Conservation (phyloP, 2,329 filamentous ascomycete genomes). For the Aspergillus sp. region DNA sequence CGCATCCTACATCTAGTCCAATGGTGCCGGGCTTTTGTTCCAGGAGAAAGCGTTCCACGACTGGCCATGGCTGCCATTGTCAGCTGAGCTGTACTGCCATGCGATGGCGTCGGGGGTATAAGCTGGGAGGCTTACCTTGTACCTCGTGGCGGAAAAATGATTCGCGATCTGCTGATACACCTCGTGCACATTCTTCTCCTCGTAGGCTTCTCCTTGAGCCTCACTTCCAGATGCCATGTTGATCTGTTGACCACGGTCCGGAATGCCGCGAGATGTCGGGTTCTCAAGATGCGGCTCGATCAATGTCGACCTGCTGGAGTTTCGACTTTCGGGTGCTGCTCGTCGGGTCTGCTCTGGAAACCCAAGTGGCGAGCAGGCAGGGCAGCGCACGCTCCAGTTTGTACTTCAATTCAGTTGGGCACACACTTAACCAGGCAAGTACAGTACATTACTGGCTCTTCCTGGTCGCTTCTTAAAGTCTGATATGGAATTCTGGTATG, state of each 20-base stretch:
- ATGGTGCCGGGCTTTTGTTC: constrained; percentile 70
- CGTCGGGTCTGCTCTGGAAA: background rate
- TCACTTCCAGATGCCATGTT: background rate
- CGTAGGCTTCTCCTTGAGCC: constrained; percentile 59
- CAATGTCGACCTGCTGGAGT: background rate
- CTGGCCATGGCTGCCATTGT: constrained; percentile 76
- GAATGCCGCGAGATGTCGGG: background rate
- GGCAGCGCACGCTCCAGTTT: background rate
- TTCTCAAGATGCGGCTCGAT: background rate
- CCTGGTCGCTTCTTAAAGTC: background rate
- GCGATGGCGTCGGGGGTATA: background rate
- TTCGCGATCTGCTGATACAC: constrained; percentile 71
- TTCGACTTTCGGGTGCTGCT: background rate
- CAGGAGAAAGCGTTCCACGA: constrained; percentile 78
- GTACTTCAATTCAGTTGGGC: background rate
- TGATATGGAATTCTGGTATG: background rate
- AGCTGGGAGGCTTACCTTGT: constrained; percentile 57
- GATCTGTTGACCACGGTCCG: background rate
- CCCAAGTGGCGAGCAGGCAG: background rate
- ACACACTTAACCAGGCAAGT: background rate
- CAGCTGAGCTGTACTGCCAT: background rate
- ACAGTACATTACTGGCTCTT: background rate
- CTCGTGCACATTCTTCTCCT: constrained; percentile 83
- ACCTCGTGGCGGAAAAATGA: constrained; percentile 58
- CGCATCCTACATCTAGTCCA: constrained; percentile 90